phyloP scores from a whole-genome alignment of 768 basidiomycete genomes.

The Rhodotorula graminis region DNA sequence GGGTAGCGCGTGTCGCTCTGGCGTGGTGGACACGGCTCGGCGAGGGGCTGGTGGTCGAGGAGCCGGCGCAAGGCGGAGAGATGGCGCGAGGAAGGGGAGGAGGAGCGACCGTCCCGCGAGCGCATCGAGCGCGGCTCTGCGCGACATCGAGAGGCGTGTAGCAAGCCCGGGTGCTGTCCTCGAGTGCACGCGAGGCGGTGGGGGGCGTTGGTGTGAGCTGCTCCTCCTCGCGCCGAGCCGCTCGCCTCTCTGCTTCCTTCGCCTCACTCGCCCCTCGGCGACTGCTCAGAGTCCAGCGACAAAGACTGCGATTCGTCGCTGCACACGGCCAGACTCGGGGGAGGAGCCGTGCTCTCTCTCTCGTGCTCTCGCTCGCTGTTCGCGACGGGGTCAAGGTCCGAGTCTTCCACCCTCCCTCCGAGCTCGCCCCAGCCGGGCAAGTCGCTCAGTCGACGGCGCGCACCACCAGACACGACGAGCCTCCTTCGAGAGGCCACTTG shows the following conservation, averaged over 20 bases:
- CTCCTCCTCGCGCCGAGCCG: not conserved
- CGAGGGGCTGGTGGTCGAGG: not conserved
- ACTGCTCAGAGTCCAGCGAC: constrained; percentile 2
- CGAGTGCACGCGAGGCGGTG: no score
- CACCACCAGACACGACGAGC: constrained; percentile 13
- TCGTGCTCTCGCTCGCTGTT: not conserved
- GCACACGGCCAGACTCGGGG: not conserved
- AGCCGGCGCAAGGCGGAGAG: no score
- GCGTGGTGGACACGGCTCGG: not conserved
- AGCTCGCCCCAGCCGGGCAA: constrained; percentile 7
- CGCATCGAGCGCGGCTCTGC: not conserved
- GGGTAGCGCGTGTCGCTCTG: not conserved
- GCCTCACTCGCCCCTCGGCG: not conserved
- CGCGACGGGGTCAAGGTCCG: constrained; percentile 36
- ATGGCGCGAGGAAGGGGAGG: constrained; percentile 4
- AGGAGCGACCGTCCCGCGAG: not conserved
- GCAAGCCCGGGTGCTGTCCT: not conserved
- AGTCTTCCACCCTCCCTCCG: constrained; percentile 12
- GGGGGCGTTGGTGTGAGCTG: not conserved
- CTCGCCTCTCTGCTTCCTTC: not conserved
- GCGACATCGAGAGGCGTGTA: not conserved
- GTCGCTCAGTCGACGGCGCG: constrained; percentile 16
- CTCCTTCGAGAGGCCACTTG: not conserved
- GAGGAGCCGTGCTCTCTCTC: no score
- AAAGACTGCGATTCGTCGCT: constrained; percentile 33